Conservation (phyloP, 2,329 filamentous ascomycete species). For the Xylariomycetidae sp. region DNA sequence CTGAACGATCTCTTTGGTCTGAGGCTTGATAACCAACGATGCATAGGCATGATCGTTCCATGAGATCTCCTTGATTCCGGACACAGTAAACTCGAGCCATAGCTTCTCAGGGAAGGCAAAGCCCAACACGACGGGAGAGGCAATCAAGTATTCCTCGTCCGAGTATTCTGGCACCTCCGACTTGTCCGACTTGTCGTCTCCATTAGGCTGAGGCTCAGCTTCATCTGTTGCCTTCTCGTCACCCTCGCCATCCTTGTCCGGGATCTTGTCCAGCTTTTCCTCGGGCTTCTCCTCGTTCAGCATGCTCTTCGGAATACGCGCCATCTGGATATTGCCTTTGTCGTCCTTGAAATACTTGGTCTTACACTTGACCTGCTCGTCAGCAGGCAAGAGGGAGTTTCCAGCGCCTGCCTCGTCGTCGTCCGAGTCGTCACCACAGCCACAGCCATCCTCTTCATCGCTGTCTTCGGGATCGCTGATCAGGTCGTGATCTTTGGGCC, state of each 20-base stretch:
- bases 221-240: constrained; percentile 14
- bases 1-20: constrained; percentile 63
- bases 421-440: constrained; percentile 33
- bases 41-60: constrained; percentile 83
- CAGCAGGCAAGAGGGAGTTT: constrained; percentile 28
- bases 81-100: constrained; percentile 84
- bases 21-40: constrained; percentile 64
- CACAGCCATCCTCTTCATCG: constrained; percentile 37
- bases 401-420: constrained; percentile 21
- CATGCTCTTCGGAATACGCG: constrained; percentile 29
- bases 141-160: constrained; percentile 78
- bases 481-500: constrained; percentile 51
- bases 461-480: constrained; percentile 44
- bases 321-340: constrained; percentile 31
- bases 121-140: constrained; percentile 77
- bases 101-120: constrained; percentile 85
- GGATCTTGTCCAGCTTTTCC: constrained; percentile 24
- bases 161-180: constrained; percentile 49
- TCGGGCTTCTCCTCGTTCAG: constrained; percentile 48
- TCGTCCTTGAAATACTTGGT: constrained; percentile 47
- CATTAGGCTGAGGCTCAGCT: constrained; percentile 22
- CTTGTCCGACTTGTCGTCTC: constrained; percentile 23
- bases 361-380: constrained; percentile 34
- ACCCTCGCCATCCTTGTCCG: constrained; percentile 14
- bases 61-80: constrained; percentile 69